Evolutionary conservation across 768 basidiomycete genomes (phyloP), one percentile per base, ranked within the genome.

Genomic region (Leccinum truebloodii): DNA sequence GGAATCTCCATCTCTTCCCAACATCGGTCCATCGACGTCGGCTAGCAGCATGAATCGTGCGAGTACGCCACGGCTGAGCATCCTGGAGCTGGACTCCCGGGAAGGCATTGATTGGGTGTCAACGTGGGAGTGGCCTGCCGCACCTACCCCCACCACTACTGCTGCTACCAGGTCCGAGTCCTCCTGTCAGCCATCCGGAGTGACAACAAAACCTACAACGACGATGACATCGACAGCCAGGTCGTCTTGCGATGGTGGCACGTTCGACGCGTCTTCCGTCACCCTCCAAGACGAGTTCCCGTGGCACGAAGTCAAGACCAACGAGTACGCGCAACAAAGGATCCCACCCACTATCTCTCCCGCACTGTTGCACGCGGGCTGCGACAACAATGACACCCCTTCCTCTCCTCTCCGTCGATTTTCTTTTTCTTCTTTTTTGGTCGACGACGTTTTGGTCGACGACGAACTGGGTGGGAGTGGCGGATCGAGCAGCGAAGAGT

Each of bases 291-390:
- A 53, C 30, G 46, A 46, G 30, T 57, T 58, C 6, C 54, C 53
- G 58, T 59, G 63, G 58, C 63, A 55, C n/a, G n/a, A n/a, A 32
- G 26, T 53, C 4, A 57, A 14, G 1, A 30, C 44, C 16, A n/a
- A 57, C 50, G 49, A n/a, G n/a, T n/a, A 52, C 6, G 22, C 30
- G 12, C 59, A 46, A 5, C 41, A 44, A 14, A 59, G 1, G 6
- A 55, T 74, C 13, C 71, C 71, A 4, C 20, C 59, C 6, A 54
- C 37, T 2, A 60, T 71, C 32, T 28, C 54, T 20, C 67, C 71
- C 5, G 55, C n/a, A 1, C 56, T 71, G 9, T 59, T 74, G 48
- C 63, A 67, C 39, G 50, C 34, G 0, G 26, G 46, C 24, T 3
- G 18, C 6, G 22, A 24, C 48, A 49, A 44, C 14, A 9, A 13